Conservation (phyloP, 2,329 filamentous ascomycete genomes). For the Penicillium sp. region DNA sequence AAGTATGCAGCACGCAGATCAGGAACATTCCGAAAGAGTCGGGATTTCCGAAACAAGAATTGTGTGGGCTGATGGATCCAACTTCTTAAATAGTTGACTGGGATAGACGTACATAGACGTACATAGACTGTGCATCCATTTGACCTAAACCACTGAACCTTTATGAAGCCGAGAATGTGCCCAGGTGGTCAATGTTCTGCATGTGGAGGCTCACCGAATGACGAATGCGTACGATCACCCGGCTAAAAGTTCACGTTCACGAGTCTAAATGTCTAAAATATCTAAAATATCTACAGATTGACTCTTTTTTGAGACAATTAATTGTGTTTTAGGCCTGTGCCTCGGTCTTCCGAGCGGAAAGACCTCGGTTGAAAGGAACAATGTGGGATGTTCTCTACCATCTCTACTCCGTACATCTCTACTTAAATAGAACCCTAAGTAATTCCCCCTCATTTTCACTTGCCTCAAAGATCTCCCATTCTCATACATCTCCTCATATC, state of each 20-base stretch:
- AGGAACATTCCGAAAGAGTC: neutral
- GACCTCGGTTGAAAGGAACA: constrained; percentile 1
- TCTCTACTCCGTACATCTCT: neutral
- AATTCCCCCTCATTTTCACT: neutral
- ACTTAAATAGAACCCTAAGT: neutral
- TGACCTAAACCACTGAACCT: neutral
- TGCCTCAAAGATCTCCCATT: neutral
- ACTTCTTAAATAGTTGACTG: neutral
- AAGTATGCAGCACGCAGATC: neutral
- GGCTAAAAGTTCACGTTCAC: neutral
- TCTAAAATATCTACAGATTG: neutral
- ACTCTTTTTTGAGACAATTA: neutral
- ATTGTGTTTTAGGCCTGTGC: neutral
- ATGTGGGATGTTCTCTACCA: neutral
- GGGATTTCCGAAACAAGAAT: neutral
- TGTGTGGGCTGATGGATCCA: neutral
- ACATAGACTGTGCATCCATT: neutral
- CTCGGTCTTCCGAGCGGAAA: constrained; percentile 10
- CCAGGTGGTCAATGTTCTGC: neutral
- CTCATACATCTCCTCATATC: no score
- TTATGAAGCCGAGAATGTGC: neutral
- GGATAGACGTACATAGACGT: neutral
- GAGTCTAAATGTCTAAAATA: neutral
- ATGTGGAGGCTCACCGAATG: constrained; percentile 3
- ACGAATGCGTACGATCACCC: neutral